Evolutionary conservation across 805 yeast genomes (phyloP).

Genomic region (Saturnispora ahearnii): DNA sequence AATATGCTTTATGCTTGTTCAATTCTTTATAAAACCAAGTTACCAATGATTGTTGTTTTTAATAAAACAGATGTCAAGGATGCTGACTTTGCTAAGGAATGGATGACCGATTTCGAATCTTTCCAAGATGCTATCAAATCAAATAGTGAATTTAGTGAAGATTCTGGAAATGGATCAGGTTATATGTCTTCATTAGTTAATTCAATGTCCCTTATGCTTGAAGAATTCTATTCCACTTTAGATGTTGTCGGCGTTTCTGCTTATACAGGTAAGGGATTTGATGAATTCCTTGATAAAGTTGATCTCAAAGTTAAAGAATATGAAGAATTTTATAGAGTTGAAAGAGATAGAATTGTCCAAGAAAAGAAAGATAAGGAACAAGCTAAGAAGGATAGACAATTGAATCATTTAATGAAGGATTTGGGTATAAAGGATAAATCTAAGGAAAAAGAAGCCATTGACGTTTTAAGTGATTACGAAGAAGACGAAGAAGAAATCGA

Average conservation of each 20-base stretch:
- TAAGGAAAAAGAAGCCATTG: slow-evolving; percentile 29
- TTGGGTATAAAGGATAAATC: slow-evolving; percentile 51
- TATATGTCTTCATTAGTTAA: slow-evolving; percentile 92
- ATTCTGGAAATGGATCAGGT: slow-evolving; percentile 57
- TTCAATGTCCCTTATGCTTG: slow-evolving; percentile 92
- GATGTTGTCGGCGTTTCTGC: slow-evolving; percentile 93
- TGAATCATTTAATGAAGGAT: slow-evolving; percentile 75
- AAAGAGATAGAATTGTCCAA: slow-evolving; percentile 72
- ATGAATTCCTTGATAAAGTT: slow-evolving; percentile 77
- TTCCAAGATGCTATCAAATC: slow-evolving; percentile 72
- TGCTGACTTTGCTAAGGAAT: slow-evolving; percentile 81
- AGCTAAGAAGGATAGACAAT: slow-evolving; percentile 57
- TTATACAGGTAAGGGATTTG: slow-evolving; percentile 89
- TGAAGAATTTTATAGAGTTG: slow-evolving; percentile 71
- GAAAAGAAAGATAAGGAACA: slow-evolving; percentile 72
- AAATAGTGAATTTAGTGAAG: slow-evolving; percentile 27
- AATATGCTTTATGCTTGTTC: slow-evolving; percentile 98
- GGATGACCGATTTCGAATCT: slow-evolving; percentile 95
- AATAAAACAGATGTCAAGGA: slow-evolving; percentile 87
- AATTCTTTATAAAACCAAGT: slow-evolving; percentile 85
- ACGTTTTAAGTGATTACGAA: slow-evolving; percentile 43
- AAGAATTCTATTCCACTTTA: slow-evolving; percentile 87
- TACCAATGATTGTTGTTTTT: slow-evolving; percentile 95
- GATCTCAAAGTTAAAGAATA: slow-evolving; percentile 84
- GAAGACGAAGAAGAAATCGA: slow-evolving; percentile 31